Evolutionary conservation across 768 basidiomycete species (phyloP).

Genomic region (Leccinum incarnatum): DNA sequence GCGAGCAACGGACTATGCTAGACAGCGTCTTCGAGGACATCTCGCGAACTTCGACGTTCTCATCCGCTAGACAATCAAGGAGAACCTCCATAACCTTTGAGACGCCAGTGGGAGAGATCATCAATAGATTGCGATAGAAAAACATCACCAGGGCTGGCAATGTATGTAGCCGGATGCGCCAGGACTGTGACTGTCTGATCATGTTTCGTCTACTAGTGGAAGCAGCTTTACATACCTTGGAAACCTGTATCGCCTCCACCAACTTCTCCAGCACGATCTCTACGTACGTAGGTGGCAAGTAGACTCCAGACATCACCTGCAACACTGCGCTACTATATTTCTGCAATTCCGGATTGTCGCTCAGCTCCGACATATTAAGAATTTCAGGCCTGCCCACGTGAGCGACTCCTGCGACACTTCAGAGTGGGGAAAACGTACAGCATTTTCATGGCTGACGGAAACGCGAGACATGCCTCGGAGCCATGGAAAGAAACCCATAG

Average conservation of each 20-base stretch:
- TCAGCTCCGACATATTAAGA: constrained; percentile 86
- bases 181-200: constrained; percentile 53
- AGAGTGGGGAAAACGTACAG: constrained; percentile 50
- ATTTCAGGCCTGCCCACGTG: constrained; percentile 67
- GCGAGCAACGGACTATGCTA: constrained; percentile 87
- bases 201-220: constrained; percentile 7
- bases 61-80: constrained; percentile 80
- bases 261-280: constrained; percentile 59
- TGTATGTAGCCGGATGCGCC: constrained; percentile 86
- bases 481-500: constrained; percentile 76
- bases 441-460: constrained; percentile 74
- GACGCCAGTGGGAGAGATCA: constrained; percentile 65
- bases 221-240: constrained; percentile 49
- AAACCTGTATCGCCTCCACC: constrained; percentile 71
- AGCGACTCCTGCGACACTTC: neutral
- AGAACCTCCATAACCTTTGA: constrained; percentile 78
- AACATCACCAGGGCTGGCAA: constrained; percentile 87
- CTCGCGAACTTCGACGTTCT: constrained; percentile 90
- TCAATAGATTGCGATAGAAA: constrained; percentile 85
- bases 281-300: constrained; percentile 67
- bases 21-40: constrained; percentile 86
- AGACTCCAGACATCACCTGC: constrained; percentile 77
- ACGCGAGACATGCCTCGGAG: constrained; percentile 67
- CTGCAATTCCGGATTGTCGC: constrained; percentile 81
- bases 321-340: constrained; percentile 76